Percentiles rank a stretch among this genome's conserved stretches.
Evolutionary conservation across 2,329 filamentous ascomycete genomes (phyloP).

Genomic region (Cordyceps tenuipes): DNA sequence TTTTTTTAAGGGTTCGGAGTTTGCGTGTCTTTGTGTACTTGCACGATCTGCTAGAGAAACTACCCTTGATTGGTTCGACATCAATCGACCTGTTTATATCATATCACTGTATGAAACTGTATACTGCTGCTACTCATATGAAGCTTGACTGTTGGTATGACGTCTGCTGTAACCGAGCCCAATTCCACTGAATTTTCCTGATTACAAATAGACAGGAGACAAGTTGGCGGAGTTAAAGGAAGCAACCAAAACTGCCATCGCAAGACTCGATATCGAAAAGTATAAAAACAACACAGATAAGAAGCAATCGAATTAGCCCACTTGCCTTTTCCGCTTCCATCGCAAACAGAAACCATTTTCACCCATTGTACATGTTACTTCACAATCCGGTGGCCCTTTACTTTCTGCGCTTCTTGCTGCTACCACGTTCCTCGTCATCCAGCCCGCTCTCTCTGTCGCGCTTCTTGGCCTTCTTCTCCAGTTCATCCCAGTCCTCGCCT

Average conservation of each 20-base stretch:
- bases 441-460: conserved; percentile 60
- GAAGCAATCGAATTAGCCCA: neutral
- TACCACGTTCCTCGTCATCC: conserved; percentile 56
- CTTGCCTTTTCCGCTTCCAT: conserved; percentile 2
- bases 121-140: neutral
- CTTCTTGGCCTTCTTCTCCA: conserved; percentile 86
- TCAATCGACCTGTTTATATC: neutral
- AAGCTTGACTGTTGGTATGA: neutral
- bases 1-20: neutral
- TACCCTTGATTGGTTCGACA: neutral
- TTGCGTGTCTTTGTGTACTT: neutral
- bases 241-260: neutral
- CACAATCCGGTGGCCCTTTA: conserved; percentile 15
- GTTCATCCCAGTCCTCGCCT: conserved; percentile 87
- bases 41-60: neutral
- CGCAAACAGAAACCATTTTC: neutral
- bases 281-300: neutral
- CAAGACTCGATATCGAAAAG: neutral
- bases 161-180: neutral
- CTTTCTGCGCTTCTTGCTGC: conserved; percentile 52
- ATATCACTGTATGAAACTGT: neutral
- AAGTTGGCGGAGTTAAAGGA: neutral
- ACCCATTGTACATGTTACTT: neutral
- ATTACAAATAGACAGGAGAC: neutral
- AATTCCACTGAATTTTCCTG: neutral